Percentiles rank a stretch among this genome's conserved stretches.
phyloP scores from a whole-genome alignment of 2,329 filamentous ascomycete genomes.

The Tricladium varicosporioides region DNA sequence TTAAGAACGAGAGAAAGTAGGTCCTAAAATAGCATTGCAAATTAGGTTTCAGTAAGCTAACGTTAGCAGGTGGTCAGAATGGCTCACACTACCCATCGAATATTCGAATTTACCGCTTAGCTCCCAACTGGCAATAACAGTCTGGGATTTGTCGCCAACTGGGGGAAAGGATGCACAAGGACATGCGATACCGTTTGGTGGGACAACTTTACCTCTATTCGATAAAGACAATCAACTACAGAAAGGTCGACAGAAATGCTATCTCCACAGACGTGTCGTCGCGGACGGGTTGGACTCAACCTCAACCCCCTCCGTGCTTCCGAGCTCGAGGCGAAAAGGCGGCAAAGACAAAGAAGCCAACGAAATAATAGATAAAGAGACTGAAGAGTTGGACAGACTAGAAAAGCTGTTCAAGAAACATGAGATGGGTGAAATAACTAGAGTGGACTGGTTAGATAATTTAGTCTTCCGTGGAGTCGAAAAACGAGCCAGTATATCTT shows the following conservation, averaged over 20 bases:
- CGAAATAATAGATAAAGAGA: conserved; percentile 62
- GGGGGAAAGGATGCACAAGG: conserved; percentile 67
- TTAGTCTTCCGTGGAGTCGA: conserved; percentile 90
- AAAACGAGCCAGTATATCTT: conserved; percentile 65
- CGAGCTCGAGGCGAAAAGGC: conserved; percentile 51
- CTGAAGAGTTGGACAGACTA: conserved; percentile 83
- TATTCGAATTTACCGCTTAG: conserved; percentile 81
- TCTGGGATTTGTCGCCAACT: conserved; percentile 90
- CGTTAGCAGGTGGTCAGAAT: conserved; percentile 87
- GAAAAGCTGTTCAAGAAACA: conserved; percentile 94
- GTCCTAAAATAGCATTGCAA: background rate
- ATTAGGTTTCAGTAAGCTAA: conserved; percentile 16
- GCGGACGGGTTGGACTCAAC: conserved; percentile 84
- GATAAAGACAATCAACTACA: conserved; percentile 87
- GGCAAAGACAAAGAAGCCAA: conserved; percentile 44
- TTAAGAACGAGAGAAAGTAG: conserved; percentile 69
- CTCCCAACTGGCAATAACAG: conserved; percentile 82
- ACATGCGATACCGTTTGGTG: conserved; percentile 88
- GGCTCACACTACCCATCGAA: conserved; percentile 82
- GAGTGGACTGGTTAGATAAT: conserved; percentile 93
- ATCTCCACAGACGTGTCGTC: conserved; percentile 74
- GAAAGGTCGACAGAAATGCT: conserved; percentile 90
- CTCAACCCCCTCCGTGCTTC: conserved; percentile 69
- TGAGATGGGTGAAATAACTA: conserved; percentile 93
- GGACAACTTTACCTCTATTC: conserved; percentile 89